Conservation (phyloP, 441 rosid species). For the Arabidopsis lyrata region DNA sequence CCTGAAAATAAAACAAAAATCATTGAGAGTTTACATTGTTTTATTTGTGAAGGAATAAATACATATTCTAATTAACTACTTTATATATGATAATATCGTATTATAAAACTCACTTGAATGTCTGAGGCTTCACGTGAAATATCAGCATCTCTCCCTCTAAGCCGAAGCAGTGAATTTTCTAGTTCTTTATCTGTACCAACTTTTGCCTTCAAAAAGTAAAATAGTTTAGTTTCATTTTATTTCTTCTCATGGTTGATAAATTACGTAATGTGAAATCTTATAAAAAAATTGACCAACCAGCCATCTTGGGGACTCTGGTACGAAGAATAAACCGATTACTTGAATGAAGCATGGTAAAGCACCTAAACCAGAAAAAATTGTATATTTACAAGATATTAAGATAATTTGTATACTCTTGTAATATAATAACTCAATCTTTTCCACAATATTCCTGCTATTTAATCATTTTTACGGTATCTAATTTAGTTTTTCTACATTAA, state of each 20-base stretch:
- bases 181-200: conserved; percentile 50
- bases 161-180: conserved; percentile 49
- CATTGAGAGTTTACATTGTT: background rate
- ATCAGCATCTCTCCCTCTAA: conserved; percentile 59
- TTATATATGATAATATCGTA: too few species aligned
- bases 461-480: background rate
- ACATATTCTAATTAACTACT: too few species aligned
- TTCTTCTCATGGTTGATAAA: background rate
- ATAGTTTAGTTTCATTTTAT: background rate
- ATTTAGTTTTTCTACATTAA: background rate
- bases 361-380: conserved; percentile 42
- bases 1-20: conserved; percentile 45
- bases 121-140: conserved; percentile 61
- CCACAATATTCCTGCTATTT: background rate
- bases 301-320: conserved; percentile 86
- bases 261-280: background rate
- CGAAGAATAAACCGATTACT: conserved; percentile 52
- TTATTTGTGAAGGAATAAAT: background rate
- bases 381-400: background rate
- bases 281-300: conserved; percentile 47
- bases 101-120: conserved; percentile 53
- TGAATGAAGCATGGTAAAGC: conserved; percentile 58
- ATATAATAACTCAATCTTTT: background rate
- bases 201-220: conserved; percentile 56
- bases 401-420: background rate